A percentile compares a stretch with the other conserved stretches of the same genome.
Evolutionary conservation across 2,329 filamentous ascomycete species (phyloP).

Genomic region (Teratosphaeria zuluensis): DNA sequence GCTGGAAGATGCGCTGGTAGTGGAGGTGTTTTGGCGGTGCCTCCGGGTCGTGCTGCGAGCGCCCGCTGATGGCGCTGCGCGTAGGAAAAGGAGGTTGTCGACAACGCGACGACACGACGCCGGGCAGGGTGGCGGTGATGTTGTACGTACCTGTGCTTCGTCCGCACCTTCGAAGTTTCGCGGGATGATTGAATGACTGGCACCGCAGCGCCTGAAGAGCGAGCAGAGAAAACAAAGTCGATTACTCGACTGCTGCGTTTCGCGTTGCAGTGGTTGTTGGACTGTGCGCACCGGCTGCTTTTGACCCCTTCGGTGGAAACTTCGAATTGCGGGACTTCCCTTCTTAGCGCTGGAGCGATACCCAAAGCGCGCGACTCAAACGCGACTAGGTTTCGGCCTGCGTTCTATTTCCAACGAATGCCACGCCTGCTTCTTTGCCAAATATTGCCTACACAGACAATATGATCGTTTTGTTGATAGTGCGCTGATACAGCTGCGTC

Average conservation of each 20-base stretch:
- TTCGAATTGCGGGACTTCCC: neutral
- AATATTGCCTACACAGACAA: neutral
- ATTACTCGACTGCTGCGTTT: conserved; percentile 1
- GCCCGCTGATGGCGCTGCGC: conserved; percentile 7
- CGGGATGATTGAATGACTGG: neutral
- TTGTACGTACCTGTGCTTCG: conserved; percentile 4
- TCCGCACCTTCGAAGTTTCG: neutral
- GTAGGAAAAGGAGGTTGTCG: conserved; percentile 8
- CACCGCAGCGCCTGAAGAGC: neutral
- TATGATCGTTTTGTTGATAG: neutral
- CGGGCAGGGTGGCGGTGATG: neutral
- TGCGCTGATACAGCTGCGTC: neutral
- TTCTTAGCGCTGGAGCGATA: neutral
- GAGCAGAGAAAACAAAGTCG: conserved; percentile 1
- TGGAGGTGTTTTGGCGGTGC: neutral
- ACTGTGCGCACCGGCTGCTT: neutral
- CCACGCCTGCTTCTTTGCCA: neutral
- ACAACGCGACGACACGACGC: neutral
- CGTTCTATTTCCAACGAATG: neutral
- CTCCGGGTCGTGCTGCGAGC: neutral
- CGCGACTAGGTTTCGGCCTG: neutral
- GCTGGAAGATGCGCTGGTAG: neutral
- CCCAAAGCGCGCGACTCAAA: neutral
- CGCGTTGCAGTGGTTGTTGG: neutral
- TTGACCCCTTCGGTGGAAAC: neutral